These are phyloP conservation scores for Kodamaea sp. DNA, from an alignment of 1,139 yeast species.

Conservation along the genomic window DNA sequence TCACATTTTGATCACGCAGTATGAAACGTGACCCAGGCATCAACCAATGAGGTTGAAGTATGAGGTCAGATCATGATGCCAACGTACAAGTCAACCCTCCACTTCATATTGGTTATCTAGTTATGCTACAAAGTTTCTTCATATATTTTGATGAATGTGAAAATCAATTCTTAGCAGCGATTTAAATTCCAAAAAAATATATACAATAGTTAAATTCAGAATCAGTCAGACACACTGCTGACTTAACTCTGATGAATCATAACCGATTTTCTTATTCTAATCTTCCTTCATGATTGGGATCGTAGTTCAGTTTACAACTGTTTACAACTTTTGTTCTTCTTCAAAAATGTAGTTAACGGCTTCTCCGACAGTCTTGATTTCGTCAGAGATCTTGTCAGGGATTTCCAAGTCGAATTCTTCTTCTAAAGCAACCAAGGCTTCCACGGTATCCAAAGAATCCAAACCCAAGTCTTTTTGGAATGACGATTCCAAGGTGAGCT, in stretches of 20 bases:
- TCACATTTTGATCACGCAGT: too few species aligned
- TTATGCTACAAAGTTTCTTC: too few species aligned
- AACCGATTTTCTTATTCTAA: neutral
- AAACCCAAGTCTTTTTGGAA: constrained; percentile 67
- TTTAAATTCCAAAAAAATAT: constrained; percentile 4
- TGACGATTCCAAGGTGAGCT: constrained; percentile 45
- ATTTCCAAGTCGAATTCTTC: constrained; percentile 73
- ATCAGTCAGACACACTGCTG: neutral
- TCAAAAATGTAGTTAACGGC: constrained; percentile 60
- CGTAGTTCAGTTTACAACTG: too few species aligned
- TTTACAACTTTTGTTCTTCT: constrained; percentile 49
- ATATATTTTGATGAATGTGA: too few species aligned
- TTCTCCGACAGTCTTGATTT: constrained; percentile 68
- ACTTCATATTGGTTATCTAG: too few species aligned
- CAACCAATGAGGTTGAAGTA: too few species aligned
- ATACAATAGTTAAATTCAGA: constrained; percentile 10
- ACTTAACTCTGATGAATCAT: neutral
- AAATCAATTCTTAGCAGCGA: constrained; percentile 7
- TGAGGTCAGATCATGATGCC: too few species aligned
- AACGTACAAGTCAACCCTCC: too few species aligned
- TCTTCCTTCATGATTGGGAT: constrained; percentile 1
- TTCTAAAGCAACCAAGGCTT: constrained; percentile 70
- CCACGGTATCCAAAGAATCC: constrained; percentile 71
- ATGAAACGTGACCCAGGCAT: too few species aligned
- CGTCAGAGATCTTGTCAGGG: constrained; percentile 69